Conservation (phyloP, 2,329 filamentous ascomycete genomes). For the Botrytis porri region DNA sequence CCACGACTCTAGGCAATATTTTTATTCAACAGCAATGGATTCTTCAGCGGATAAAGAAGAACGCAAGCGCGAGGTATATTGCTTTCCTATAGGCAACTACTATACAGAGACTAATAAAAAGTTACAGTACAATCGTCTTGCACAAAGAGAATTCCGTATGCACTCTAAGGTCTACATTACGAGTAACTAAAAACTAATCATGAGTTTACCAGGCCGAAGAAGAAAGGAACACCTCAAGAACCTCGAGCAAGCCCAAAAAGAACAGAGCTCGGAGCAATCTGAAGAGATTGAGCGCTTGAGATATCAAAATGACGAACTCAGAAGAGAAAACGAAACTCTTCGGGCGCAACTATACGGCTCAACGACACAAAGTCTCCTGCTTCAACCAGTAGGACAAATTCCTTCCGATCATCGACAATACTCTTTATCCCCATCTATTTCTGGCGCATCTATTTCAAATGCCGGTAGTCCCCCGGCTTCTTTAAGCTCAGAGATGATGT, state of each 20-base stretch:
- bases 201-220: conserved; percentile 39
- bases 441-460: conserved; percentile 36
- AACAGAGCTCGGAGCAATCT: conserved; percentile 41
- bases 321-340: conserved; percentile 42
- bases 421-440: conserved; percentile 38
- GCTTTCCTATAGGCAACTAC: neutral
- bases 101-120: neutral
- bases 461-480: conserved; percentile 35
- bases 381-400: conserved; percentile 26
- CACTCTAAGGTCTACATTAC: conserved; percentile 14
- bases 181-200: conserved; percentile 22
- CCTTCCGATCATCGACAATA: conserved; percentile 34
- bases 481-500: conserved; percentile 36
- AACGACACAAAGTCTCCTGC: conserved; percentile 32
- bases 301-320: conserved; percentile 42
- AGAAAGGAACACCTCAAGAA: conserved; percentile 46
- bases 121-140: conserved; percentile 42
- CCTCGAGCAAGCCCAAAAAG: conserved; percentile 43
- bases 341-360: conserved; percentile 40
- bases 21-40: conserved; percentile 34
- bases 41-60: conserved; percentile 38
- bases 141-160: conserved; percentile 46
- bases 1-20: conserved; percentile 30
- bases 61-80: conserved; percentile 38
- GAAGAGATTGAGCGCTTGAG: conserved; percentile 44